Evolutionary conservation across 2,329 filamentous ascomycete species (phyloP), one percentile per base, ranked within the genome.

Genomic region (Sphaerulina vaccinii): DNA sequence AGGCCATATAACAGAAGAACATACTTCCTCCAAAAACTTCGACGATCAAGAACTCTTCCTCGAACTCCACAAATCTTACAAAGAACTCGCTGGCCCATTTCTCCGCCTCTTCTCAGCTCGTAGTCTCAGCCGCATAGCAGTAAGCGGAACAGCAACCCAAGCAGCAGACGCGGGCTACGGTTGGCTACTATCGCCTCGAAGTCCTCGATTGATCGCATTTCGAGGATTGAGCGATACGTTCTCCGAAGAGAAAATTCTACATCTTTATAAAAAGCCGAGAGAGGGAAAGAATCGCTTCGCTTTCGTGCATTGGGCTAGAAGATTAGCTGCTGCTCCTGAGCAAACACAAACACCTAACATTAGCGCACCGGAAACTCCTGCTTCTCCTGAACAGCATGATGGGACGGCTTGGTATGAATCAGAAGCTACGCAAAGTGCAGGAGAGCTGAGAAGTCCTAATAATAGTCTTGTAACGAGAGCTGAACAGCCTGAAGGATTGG

Each of bases 241-340:
- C 52, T 71, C 69, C 10, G 72, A 74, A 55, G 65, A 69, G 27
- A 67, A 68, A 21, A 62, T 75, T 13, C 55, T 72, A 45, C 58
- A 61, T 2, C 58, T 71, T 5, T 75, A 69, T 53, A 55, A 52
- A 3, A 40, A 62, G 0, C 73, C 72, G 0, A 1, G 73, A 71
- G 0, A 68, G 68, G 42, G 67, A 62, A 6, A 60, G 69, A 33
- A 74, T 71, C 47, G 71, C 68, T 10, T 75, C 73, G 71, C 69
- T 9, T 75, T 74, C 65, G 73, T 75, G 11, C 66, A 73, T 38
- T 75, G 73, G 72, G 72, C 69, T 4, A 65, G 70, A 39, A 63
- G 70, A 9, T 38, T 72, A 3, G 67, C 70, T 9, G 37, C 32
- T 22, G 22, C 43, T 37, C 3, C 19, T 24, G 21, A 18, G n/a